Evolutionary conservation across 176 grass and related monocot genomes (phyloP).

Genomic region (Microstegium vimineum): DNA sequence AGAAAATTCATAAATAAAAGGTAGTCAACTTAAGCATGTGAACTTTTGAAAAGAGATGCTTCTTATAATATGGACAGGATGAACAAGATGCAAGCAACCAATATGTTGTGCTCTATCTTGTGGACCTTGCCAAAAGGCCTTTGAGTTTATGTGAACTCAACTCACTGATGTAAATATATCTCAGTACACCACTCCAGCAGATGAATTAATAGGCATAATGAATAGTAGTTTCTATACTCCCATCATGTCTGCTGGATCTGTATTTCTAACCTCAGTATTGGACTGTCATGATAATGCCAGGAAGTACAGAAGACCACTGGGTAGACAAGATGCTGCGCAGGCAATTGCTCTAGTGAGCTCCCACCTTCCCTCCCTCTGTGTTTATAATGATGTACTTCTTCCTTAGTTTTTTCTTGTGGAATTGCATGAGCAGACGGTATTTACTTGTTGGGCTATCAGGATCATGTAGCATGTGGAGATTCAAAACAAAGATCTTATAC

Average conservation of each 20-base stretch:
- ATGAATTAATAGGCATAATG: conserved; percentile 8
- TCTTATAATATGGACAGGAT: neutral
- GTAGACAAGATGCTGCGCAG: conserved; percentile 89
- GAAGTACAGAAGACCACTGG: conserved; percentile 92
- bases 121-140: neutral
- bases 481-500: neutral
- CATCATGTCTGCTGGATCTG: neutral
- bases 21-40: neutral
- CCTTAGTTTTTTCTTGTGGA: neutral
- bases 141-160: conserved; percentile 1
- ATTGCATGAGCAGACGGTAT: neutral
- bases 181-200: neutral
- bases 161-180: neutral
- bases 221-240: neutral
- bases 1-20: neutral
- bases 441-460: neutral
- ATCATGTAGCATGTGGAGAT: neutral
- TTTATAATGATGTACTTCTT: neutral
- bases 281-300: conserved; percentile 36
- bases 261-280: conserved; percentile 7
- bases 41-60: neutral
- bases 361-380: neutral
- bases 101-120: neutral
- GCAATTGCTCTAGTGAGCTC: conserved; percentile 66
- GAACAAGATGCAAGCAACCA: neutral